Base-by-base conservation (phyloP, 2,329 filamentous ascomycete genomes). In the Aspergillus thermomutatus region DNA sequence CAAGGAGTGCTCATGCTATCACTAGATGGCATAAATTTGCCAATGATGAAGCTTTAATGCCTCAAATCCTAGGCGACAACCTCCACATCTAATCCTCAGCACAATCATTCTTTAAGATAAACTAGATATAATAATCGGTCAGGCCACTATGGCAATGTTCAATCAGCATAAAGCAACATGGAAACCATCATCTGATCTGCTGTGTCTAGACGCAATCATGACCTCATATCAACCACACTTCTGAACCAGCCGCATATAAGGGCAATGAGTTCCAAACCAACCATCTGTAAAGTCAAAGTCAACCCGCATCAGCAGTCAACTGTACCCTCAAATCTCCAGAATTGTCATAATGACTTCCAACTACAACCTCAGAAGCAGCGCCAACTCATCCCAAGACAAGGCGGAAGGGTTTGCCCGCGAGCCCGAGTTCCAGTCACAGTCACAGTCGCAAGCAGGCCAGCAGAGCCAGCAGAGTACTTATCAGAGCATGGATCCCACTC, bases 331-430 rank as follows among this genome's bases (percentile, higher is more conserved):
- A 8, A 41, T 37, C 19, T 31, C 47, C 9, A 25, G 11, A 3
- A 41, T 11, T 23, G n/a, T 50, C 52, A 54, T 19, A 17, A 64
- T 64, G 62, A 52, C 56, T 48, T 54, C 60, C 26, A 69, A 64
- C 57, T 48, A 63, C 52, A 76, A 77, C 62, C 73, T 73, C 40
- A 72, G 69, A 57, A 76, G 76, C 60, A 75, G 75, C 60, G 67
- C 69, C 65, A 76, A 76, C 68, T 70, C 72, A 7, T 69, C 78
- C 58, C 74, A 75, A 53, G 77, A 79, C 10, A 78, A 82, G 62
- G 77, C 80, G 17, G 64, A 70, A 2, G 69, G 75, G 3, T 78
- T 79, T 53, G 74, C 71, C 48, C 62, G 61, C 50, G 70, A 74
- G 61, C 45, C 45, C 9, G 23, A 48, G 1, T 6, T n/a, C 10